phyloP scores from a whole-genome alignment of 345 rosid species.

The Eutrema yunnanense region DNA sequence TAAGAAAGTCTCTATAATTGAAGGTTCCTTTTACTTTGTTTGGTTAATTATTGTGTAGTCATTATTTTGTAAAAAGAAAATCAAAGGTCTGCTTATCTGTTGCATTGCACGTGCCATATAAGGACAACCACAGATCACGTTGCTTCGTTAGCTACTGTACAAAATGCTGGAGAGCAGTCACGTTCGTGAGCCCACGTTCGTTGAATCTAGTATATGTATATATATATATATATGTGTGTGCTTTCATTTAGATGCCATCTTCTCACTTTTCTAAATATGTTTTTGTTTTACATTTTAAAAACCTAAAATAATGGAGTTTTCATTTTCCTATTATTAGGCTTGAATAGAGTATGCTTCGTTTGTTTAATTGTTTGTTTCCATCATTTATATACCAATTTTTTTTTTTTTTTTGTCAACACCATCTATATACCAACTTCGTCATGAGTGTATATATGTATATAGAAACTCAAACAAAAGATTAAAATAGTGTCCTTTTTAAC shows the following conservation, averaged over 20 bases:
- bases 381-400: too few species aligned
- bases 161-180: conserved; percentile 20
- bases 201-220: conserved; percentile 2
- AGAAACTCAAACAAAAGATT: too few species aligned
- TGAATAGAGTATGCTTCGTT: too few species aligned
- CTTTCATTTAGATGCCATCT: background rate
- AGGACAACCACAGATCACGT: conserved; percentile 29
- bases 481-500: too few species aligned
- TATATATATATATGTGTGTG: background rate
- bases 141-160: conserved; percentile 18
- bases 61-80: background rate
- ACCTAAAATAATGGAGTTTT: background rate
- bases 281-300: background rate
- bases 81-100: conserved; percentile 23
- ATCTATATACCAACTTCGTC: too few species aligned
- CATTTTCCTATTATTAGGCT: too few species aligned
- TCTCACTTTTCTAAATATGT: background rate
- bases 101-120: conserved; percentile 27
- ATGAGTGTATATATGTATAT: too few species aligned
- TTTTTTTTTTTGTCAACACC: too few species aligned
- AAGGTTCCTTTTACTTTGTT: background rate
- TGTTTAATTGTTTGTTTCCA: too few species aligned
- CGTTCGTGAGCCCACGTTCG: background rate
- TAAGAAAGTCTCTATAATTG: background rate
- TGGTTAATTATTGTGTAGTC: background rate